A percentile compares a stretch with the other conserved stretches of the same genome.
These are phyloP conservation scores for Flaveria bidentis DNA, from an alignment of 129 eudicot species.

Conservation along the genomic window DNA sequence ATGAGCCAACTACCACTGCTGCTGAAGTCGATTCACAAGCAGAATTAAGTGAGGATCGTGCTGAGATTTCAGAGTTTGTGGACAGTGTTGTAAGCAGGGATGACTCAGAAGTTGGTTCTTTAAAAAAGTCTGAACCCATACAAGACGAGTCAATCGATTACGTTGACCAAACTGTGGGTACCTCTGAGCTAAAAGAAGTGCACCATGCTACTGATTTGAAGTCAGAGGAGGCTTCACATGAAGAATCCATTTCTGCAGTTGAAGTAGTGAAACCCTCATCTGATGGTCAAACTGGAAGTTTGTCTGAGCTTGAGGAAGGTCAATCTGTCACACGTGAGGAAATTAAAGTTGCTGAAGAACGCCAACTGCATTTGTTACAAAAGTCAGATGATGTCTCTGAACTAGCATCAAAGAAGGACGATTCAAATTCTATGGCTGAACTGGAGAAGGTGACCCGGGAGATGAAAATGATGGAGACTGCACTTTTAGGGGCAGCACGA, in stretches of 20 bases:
- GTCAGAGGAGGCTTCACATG: slow-evolving; percentile 37
- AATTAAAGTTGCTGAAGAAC: slow-evolving; percentile 39
- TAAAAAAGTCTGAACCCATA: slow-evolving; percentile 34
- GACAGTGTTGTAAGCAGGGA: slow-evolving; percentile 25
- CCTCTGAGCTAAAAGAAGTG: slow-evolving; percentile 28
- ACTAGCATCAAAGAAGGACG: slow-evolving; percentile 35
- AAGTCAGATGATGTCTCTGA: slow-evolving; percentile 42
- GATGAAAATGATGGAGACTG: slow-evolving; percentile 95
- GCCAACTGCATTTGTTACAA: slow-evolving; percentile 32
- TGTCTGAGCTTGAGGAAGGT: slow-evolving; percentile 34
- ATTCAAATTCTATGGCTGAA: slow-evolving; percentile 44
- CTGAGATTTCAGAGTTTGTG: slow-evolving; percentile 33
- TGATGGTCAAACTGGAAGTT: slow-evolving; percentile 36
- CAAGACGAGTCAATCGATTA: slow-evolving; percentile 35
- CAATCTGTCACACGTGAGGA: slow-evolving; percentile 33
- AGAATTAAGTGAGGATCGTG: slow-evolving; percentile 29
- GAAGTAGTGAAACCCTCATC: slow-evolving; percentile 35
- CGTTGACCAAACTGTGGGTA: slow-evolving; percentile 32
- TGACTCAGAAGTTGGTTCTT: slow-evolving; percentile 33
- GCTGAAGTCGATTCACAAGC: slow-evolving; percentile 42
- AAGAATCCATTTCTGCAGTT: slow-evolving; percentile 35
- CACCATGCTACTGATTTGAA: slow-evolving; percentile 28
- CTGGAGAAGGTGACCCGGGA: slow-evolving; percentile 76
- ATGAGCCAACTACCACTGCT: slow-evolving; percentile 32
- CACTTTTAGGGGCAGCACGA: slow-evolving; percentile 86